phyloP scores from a whole-genome alignment of 306 rosid genomes.

The Boehmeria nivea region DNA sequence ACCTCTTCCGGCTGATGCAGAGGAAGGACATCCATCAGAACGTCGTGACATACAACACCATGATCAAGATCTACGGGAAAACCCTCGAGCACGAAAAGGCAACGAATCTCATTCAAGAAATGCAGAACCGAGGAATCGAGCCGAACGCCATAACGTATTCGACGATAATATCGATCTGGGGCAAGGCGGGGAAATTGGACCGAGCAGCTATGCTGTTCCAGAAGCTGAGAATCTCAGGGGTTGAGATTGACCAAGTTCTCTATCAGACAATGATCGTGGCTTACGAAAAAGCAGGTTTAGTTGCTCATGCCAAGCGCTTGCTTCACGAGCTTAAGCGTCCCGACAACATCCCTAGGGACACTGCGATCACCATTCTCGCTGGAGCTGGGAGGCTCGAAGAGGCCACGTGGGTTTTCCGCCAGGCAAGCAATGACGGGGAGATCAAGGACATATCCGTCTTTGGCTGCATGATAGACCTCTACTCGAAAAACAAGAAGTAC shows the following conservation, averaged over 20 bases:
- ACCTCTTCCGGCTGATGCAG: conserved; percentile 86
- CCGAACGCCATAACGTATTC: conserved; percentile 91
- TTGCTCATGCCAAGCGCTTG: conserved; percentile 85
- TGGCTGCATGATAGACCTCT: conserved; percentile 68
- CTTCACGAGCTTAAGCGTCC: conserved; percentile 77
- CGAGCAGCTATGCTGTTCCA: conserved; percentile 83
- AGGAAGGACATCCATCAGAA: conserved; percentile 66
- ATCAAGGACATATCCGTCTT: conserved; percentile 71
- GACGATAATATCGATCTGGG: conserved; percentile 90
- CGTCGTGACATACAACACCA: conserved; percentile 81
- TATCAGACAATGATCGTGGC: conserved; percentile 96
- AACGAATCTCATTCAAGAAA: conserved; percentile 77
- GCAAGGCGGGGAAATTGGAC: conserved; percentile 80
- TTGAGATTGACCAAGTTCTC: conserved; percentile 75
- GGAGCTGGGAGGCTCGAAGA: conserved; percentile 86
- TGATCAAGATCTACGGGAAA: conserved; percentile 86
- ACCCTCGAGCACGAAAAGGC: conserved; percentile 86
- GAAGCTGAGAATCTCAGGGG: conserved; percentile 79
- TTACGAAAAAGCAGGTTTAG: conserved; percentile 79
- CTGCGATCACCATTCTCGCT: conserved; percentile 71
- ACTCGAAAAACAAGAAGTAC: conserved; percentile 64
- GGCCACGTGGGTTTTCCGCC: conserved; percentile 94
- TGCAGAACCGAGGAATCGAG: conserved; percentile 75
- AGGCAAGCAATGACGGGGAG: conserved; percentile 70
- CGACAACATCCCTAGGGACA: conserved; percentile 67